Evolutionary conservation across 225 moss, liverwort and hornwort genomes (phyloP), one percentile per base, ranked within the genome.

Genomic region (Ulota crispa): DNA sequence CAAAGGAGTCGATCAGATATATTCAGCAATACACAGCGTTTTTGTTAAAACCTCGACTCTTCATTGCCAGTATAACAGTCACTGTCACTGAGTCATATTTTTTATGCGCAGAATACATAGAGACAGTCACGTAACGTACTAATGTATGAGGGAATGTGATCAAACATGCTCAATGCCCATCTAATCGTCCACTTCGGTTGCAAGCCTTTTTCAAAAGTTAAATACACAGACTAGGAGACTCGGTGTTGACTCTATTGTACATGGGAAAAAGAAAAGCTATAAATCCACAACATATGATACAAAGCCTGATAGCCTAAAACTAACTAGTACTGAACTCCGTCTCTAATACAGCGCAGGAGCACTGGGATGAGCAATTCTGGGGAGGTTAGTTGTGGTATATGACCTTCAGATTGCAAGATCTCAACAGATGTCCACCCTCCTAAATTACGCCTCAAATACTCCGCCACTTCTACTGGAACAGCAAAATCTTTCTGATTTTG

Each of bases 371-470:
- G 57, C 75, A 81, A 0, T 13, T 92, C 95, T 0, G 95, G 93
- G 28, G 83, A 81, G 63, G 80, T 87, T 39, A 95, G 67, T 21
- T 95, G 95, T 0, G 96, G 96, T 0, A 91, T n/a, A 85, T 96
- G 96, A 0, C 96, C 91, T 37, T 91, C 81, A 7, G 78, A 83
- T 27, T 71, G 85, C 66, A 96, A 64, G 19, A 94, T 86, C 74
- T 94, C 92, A 1, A 91, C 86, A 39, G 92, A 87, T 5, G 94
- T 86, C 89, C 86, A 86, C 72, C 96, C 96, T 67, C 93, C 96
- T 54, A 96, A 77, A 36, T 85, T 76, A 18, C 81, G 28, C 54
- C 84, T 88, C 83, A 96, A 55, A 53, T 91, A 93, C 32, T 95
- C 89, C 14, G 91, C 80, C 42, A 95, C 93, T 41, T 88, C 89